Evolutionary conservation across 306 rosid genomes (phyloP), one percentile per base, ranked within the genome.

Genomic region (Dalbergia cochinchinensis): DNA sequence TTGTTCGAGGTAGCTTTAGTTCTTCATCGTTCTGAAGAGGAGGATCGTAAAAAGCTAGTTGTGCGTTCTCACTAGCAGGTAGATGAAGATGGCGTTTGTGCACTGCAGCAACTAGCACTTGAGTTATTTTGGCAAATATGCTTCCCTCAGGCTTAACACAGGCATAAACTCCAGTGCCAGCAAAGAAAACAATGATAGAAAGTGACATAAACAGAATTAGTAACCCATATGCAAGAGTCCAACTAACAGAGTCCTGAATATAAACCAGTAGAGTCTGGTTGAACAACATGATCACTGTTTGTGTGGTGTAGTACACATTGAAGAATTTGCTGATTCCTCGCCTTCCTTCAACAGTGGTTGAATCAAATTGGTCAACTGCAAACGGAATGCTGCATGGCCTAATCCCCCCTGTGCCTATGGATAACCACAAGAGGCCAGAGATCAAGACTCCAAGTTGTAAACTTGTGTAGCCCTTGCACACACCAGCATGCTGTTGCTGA

Each of bases 221-320:
- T 1, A 91, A 57, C 3, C 83, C 94, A 81, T 81, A 90, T 2
- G 93, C 98, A 64, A 91, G 44, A 3, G 86, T 83, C 98, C 97
- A 93, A 58, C 94, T 91, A 5, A 91, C 68, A 33, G 78, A 74
- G 20, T 87, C 91, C 41, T 87, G 92, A 0, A 93, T 77, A 67
- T 90, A 90, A 11, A 93, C 91, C 51, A 91, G 61, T 0, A 91
- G 16, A 0, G 91, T 85, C 19, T 70, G 85, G 47, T 81, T 83
- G 54, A 91, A 7, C 41, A 91, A 26, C 76, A 88, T 1, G 16
- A 88, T 19, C 8, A 86, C 1, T 0, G 85, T 80, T 69, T 82
- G 87, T 4, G 86, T 65, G 19, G 83, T 68, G 60, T 89, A 91
- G 80, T 84, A 93, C 64, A 87, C 47, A 22, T 81, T 91, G 69